Conservation (phyloP, 2,329 filamentous ascomycete species). For the Lecanicillium sp. region DNA sequence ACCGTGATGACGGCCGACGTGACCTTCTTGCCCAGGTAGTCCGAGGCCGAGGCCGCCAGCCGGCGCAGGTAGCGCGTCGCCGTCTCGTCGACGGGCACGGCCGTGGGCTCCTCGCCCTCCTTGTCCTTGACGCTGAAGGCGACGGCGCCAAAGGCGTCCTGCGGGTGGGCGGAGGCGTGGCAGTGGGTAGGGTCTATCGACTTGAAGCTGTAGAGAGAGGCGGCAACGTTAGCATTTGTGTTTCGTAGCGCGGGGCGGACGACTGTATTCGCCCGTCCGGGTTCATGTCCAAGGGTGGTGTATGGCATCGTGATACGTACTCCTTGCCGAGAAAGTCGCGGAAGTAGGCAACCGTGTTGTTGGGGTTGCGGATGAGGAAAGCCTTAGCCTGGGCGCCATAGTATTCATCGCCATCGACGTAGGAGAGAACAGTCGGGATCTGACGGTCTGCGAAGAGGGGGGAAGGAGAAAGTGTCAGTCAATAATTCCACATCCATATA, state of each 20-base stretch:
- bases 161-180: conserved; percentile 86
- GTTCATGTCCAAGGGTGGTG: background rate
- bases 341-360: conserved; percentile 93
- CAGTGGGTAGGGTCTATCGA: conserved; percentile 93
- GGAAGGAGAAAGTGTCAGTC: too few relatives aligned
- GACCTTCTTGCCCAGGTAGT: conserved; percentile 88
- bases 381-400: conserved; percentile 92
- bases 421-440: conserved; percentile 90
- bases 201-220: conserved; percentile 65
- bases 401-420: conserved; percentile 93
- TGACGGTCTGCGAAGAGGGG: conserved; percentile 64
- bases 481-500: too few relatives aligned
- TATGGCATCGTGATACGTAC: conserved; percentile 40
- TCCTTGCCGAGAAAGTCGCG: conserved; percentile 92
- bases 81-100: conserved; percentile 70
- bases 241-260: background rate
- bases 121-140: conserved; percentile 81
- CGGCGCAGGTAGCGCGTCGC: conserved; percentile 78
- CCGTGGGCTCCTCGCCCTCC: conserved; percentile 53
- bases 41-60: conserved; percentile 73
- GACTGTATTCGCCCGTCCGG: background rate
- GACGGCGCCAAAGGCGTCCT: conserved; percentile 63
- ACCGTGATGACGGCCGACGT: conserved; percentile 93
- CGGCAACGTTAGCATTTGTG: conserved; percentile 6
- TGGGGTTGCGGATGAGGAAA: conserved; percentile 84